Base-by-base conservation (phyloP, 1,284 basidiomycete species). In the Volvariella surrecta region DNA sequence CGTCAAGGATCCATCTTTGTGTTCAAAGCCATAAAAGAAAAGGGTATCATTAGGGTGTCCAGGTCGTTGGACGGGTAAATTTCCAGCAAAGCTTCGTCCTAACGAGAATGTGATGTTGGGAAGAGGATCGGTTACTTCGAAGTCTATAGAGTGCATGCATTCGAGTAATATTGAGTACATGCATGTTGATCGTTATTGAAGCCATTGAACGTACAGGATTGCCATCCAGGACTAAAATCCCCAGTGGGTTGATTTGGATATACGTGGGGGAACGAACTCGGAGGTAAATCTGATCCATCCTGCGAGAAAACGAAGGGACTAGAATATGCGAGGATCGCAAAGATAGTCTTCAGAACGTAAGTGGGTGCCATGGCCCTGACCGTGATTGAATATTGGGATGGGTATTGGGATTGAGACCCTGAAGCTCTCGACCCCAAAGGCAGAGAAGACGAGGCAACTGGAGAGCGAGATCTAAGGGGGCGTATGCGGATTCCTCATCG, bases 11-110 rank as follows among this genome's bases (percentile, higher is more conserved):
- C 79, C 81, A 10, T 66, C 56, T 2, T 63, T 62, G 32, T 73
- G 74, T 55, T 87, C 83, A 48, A 80, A 75, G 1, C 67, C 82
- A 70, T 76, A 75, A 58, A 87, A 87, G 62, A 84, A 87, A 2
- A 87, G 63, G 0, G 82, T 83, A 47, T 85, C 64, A 46, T 86
- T 83, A 0, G 78, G 78, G 56, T 83, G 81, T 13, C 68, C 71
- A n/a, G 65, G 58, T 31, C 82, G 68, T 48, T 79, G 65, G 1
- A 86, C 80, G 3, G 72, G 70, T 43, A 85, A 68, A 48, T 82
- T 87, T 41, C 82, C 83, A 0, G 83, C 81, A 52, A 68, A 87
- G 54, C 66, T 77, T 6, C 72, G 71, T 11, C 66, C 59, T 6
- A 82, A 52, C 18, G 66, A 54, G 56, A 77, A 82, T 0, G 79